Evolutionary conservation across 495 filamentous ascomycete genomes (phyloP), one percentile per base, ranked within the genome.

Genomic region (Podospora bellae-mahoneyi): DNA sequence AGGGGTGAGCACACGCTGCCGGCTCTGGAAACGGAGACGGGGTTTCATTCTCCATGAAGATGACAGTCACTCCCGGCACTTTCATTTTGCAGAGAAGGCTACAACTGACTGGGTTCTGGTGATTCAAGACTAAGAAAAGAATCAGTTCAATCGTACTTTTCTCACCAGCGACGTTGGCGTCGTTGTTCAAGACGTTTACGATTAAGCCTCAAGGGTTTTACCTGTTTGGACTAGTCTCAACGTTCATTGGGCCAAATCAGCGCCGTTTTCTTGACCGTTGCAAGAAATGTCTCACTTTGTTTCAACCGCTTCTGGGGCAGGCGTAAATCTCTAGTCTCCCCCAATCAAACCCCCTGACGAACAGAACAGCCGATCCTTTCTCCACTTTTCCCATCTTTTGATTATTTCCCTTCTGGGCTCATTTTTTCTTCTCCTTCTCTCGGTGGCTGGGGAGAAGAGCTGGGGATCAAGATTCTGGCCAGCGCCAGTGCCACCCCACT

Each of bases 241-340:
- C 28, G 62, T 27, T 55, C 30, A 68, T 68, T 71, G 69, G 69
- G 26, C 28, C 5, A 63, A 13, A 23, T 30, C 23, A 28, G 19
- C 26, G 69, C 63, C 66, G 66, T 71, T 68, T 68, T 32, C 15
- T 30, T 23, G 62, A 68, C 69, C 69, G 69, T 71, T 71, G 69
- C 64, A 62, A 60, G 39, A 68, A 71, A 68, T 71, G 69, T 71
- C 66, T 71, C 69, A 71, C 69, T 60, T 68, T 68, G 55, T 63
- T 66, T 68, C 61, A 13, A 30, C 5, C n/a, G 19, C 26, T 32
- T 30, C 26, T 18, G 9, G 59, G 26, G 32, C 23, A 26, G 5
- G 28, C 61, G 61, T 16, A 60, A 28, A 16, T n/a, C 27, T 1
- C 9, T 5, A 32, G 23, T 32, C 16, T 28, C 54, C 30, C 23